Evolutionary conservation across 768 basidiomycete genomes (phyloP), one percentile per base, ranked within the genome.

Genomic region (Naganishia vishniacii): DNA sequence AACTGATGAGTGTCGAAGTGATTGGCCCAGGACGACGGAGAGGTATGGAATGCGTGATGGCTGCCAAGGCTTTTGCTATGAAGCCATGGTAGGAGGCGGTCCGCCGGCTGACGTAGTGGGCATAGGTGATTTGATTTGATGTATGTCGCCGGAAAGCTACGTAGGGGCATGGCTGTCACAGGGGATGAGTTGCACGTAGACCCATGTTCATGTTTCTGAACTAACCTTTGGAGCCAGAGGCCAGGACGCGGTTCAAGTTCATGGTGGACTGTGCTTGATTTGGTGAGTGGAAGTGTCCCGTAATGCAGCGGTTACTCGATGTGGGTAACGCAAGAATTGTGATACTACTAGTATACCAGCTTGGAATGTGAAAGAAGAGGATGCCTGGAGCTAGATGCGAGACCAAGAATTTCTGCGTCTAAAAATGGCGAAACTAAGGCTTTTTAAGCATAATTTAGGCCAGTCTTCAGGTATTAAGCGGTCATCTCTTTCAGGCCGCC

Each of bases 1-100:
- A 95, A 94, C 67, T 89, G 87, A 73, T 94, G 90, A 0, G 93
- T 97, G 75, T 98, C 94, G 69, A 98, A 97, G 75, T 93, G 91
- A 60, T 67, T 62, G 53, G 53, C 65, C 29, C 28, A 20, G 1
- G 23, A 29, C 12, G 58, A 29, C 20, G 59, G 15, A 18, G 65
- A 59, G 7, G 65, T 28, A 20, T 49, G 48, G 48, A 66, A 56
- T 4, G 25, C 15, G 32, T 40, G 58, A 61, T 15, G 56, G 6
- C 25, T 20, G 6, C 34, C 53, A 26, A 23, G 53, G 8, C 37
- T 18, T 16, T 23, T 56, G 53, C 25, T 56, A 6, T 20, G 53
- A 15, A 44, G 6, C 42, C 42, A 44, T 5, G 53, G 20, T 40
- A 20, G 34, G 23, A 20, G 34, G n/a, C 31, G 1, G 31, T 15